Base-by-base conservation (phyloP, 108 stramenopile species). In the Nitzschia inconspicua region DNA sequence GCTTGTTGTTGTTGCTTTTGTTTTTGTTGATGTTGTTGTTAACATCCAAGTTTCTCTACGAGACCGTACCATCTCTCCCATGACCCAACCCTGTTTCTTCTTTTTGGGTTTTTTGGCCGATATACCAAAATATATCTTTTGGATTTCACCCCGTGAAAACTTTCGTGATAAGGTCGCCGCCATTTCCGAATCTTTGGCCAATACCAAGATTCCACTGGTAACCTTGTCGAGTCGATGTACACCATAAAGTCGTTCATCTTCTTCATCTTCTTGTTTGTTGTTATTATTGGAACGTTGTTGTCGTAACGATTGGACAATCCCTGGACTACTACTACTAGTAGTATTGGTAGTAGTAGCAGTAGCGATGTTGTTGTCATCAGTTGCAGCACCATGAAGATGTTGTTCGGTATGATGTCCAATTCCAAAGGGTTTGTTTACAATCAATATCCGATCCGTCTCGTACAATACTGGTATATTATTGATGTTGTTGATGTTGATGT, bases 11-110 rank as follows among this genome's bases (percentile, higher is more conserved):
- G n/a, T n/a, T 46, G 37, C 31, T 16, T 26, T 26, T 32, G 28
- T 23, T 40, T 41, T 41, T 66, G 61, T 19, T 49, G 62, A 39
- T 75, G n/a, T 77, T 7, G 72, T 32, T 2, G 37, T 35, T 7
- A 92, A 64, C 57, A 73, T 80, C 76, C 85, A 92, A 51, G 79
- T 72, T n/a, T 85, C 84, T 53, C 84, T 63, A 25, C 91, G 65
- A 18, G 80, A 74, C 56, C 68, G 71, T 4, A 54, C 67, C 91
- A 92, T 88, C 6, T 49, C 44, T 18, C 91, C 85, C 27, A 66
- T 76, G 18, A 92, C 79, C 82, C 78, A 84, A 1, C 91, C 91
- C 53, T 92, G 91, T 53, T 88, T 92, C 50, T 77, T 72, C 70
- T 77, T 85, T 52, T 43, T 63, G 0, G 85, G 77, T 48, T 79